These are phyloP conservation scores for Salix suchowensis DNA, from an alignment of 345 rosid genomes.

Conservation along the genomic window DNA sequence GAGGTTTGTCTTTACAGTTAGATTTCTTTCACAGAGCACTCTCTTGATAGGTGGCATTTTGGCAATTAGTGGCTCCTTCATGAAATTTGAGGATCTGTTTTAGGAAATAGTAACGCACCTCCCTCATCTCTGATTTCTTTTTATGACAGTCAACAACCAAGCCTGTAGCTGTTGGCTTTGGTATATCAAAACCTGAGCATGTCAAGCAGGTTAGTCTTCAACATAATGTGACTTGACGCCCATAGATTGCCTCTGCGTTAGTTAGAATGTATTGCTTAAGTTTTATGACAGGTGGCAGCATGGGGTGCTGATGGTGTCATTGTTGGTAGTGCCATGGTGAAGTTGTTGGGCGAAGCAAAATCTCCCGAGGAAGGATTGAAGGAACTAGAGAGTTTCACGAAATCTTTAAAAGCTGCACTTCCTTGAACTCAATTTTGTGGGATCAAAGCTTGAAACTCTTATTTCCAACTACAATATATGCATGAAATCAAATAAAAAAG, in stretches of 20 bases:
- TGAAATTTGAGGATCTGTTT: not conserved
- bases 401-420: slow-evolving; percentile 62
- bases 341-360: slow-evolving; percentile 62
- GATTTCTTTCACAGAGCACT: not conserved
- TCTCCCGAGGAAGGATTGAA: slow-evolving; percentile 66
- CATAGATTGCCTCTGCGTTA: not conserved
- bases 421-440: not conserved
- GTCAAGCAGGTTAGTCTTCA: slow-evolving; percentile 58
- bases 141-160: slow-evolving; percentile 47
- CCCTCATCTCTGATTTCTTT: not conserved
- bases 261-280: not conserved
- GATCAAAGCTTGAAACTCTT: not conserved
- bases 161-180: slow-evolving; percentile 82
- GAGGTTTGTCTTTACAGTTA: slow-evolving; percentile 32
- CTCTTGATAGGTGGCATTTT: not conserved
- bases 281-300: slow-evolving; percentile 45
- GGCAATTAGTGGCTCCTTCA: not conserved
- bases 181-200: slow-evolving; percentile 78
- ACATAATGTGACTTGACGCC: not conserved
- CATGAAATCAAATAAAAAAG: not conserved
- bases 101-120: not conserved
- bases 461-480: not conserved
- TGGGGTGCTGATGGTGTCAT: slow-evolving; percentile 94
- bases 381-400: slow-evolving; percentile 55
- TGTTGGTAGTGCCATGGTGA: slow-evolving; percentile 84